phyloP scores from a whole-genome alignment of 345 rosid genomes.

The Hevea brasiliensis region DNA sequence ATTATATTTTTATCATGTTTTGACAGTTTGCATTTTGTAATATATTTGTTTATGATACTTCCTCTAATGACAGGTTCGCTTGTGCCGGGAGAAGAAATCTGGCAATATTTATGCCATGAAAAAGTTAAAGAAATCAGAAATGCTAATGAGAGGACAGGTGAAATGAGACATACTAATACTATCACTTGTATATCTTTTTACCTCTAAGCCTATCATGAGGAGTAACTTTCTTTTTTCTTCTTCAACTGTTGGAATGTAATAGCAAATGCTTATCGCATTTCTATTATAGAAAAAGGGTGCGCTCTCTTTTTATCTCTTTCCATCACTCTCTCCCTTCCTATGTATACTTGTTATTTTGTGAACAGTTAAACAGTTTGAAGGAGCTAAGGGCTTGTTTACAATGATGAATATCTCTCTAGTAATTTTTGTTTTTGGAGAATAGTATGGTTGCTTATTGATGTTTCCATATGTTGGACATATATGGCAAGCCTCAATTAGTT shows the following conservation, averaged over 20 bases:
- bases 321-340: neutral
- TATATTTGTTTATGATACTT: slow-evolving; percentile 15
- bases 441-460: too few species aligned
- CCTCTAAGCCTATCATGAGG: too few species aligned
- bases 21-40: slow-evolving; percentile 9
- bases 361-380: neutral
- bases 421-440: too few species aligned
- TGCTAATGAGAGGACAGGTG: slow-evolving; percentile 97
- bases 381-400: too few species aligned
- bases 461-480: neutral
- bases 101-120: slow-evolving; percentile 98
- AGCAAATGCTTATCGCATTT: neutral
- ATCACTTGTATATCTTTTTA: slow-evolving; percentile 10
- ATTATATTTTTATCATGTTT: neutral
- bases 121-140: slow-evolving; percentile 97
- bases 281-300: neutral
- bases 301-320: neutral
- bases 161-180: slow-evolving; percentile 21
- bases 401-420: too few species aligned
- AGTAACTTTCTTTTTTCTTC: too few species aligned
- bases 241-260: neutral
- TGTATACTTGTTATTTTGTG: neutral
- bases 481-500: too few species aligned
- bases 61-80: slow-evolving; percentile 59
- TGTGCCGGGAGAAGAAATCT: slow-evolving; percentile 93